Conservation (phyloP, 805 yeast species). For the Maudiozyma saulgeensis region DNA sequence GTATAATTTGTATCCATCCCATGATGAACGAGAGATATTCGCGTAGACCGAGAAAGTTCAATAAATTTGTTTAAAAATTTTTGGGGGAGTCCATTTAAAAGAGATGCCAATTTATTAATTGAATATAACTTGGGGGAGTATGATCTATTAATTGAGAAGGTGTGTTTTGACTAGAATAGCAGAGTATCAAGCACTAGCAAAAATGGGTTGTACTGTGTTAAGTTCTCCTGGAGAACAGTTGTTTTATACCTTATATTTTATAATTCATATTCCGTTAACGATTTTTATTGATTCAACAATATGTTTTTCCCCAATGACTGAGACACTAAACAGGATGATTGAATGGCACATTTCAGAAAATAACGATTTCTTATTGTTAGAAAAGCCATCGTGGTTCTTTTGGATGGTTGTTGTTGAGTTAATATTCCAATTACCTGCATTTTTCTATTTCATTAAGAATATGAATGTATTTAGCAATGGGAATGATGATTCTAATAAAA, state of each 20-base stretch:
- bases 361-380: slow-evolving; percentile 58
- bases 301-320: slow-evolving; percentile 46
- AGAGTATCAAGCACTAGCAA: not conserved
- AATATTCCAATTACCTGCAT: slow-evolving; percentile 70
- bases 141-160: too few species aligned
- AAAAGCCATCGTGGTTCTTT: slow-evolving; percentile 63
- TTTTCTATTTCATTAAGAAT: slow-evolving; percentile 32
- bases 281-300: slow-evolving; percentile 65
- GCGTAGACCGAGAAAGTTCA: too few species aligned
- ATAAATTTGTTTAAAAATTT: too few species aligned
- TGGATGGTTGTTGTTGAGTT: slow-evolving; percentile 66
- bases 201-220: not conserved
- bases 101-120: too few species aligned
- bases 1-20: too few species aligned
- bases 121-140: too few species aligned
- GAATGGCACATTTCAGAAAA: slow-evolving; percentile 53
- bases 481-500: slow-evolving; percentile 6
- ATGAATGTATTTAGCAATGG: slow-evolving; percentile 1
- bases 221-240: slow-evolving; percentile 8
- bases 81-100: too few species aligned
- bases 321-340: slow-evolving; percentile 38
- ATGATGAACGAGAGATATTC: too few species aligned
- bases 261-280: slow-evolving; percentile 69
- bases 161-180: too few species aligned
- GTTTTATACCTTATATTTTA: slow-evolving; percentile 40